A percentile compares a stretch with the other conserved stretches of the same genome.
Evolutionary conservation across 2,329 filamentous ascomycete species (phyloP).

Genomic region (Dothideomycetes sp.): DNA sequence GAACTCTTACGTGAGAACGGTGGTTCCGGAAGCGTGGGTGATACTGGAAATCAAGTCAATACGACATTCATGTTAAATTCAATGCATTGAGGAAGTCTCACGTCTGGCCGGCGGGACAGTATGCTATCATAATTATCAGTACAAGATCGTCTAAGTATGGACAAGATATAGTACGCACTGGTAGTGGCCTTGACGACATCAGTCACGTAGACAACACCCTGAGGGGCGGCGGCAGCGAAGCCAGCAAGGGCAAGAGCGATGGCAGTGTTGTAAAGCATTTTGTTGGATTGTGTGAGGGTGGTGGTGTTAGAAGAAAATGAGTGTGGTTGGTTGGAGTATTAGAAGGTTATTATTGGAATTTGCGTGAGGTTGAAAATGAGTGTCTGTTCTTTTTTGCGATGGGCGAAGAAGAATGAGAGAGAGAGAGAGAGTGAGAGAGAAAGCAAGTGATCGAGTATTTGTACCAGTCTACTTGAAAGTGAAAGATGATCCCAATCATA

Average conservation of each 20-base stretch:
- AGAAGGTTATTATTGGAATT: neutral
- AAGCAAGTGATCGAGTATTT: neutral
- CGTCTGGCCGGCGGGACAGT: conserved; percentile 6
- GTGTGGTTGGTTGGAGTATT: neutral
- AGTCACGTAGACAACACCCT: conserved; percentile 9
- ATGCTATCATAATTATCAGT: neutral
- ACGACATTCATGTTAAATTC: no score
- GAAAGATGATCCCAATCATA: neutral
- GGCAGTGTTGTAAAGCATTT: conserved; percentile 6
- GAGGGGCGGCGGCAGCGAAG: neutral
- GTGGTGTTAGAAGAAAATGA: neutral
- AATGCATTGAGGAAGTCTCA: no score
- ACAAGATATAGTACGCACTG: neutral
- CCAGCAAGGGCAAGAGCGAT: conserved; percentile 6
- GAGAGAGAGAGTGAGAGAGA: neutral
- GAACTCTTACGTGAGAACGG: no score
- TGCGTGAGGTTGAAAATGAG: no score
- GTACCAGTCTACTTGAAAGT: no score
- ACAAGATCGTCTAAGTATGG: neutral
- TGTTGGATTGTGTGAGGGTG: neutral
- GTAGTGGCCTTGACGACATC: conserved; percentile 2
- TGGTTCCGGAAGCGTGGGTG: conserved; percentile 7
- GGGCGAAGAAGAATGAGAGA: no score
- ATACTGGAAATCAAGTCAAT: no score
- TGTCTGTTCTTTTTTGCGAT: neutral